A percentile compares a stretch with the other conserved stretches of the same genome.
phyloP scores from a whole-genome alignment of 169 alveolate genomes.

The Prorocentrum cordatum region DNA sequence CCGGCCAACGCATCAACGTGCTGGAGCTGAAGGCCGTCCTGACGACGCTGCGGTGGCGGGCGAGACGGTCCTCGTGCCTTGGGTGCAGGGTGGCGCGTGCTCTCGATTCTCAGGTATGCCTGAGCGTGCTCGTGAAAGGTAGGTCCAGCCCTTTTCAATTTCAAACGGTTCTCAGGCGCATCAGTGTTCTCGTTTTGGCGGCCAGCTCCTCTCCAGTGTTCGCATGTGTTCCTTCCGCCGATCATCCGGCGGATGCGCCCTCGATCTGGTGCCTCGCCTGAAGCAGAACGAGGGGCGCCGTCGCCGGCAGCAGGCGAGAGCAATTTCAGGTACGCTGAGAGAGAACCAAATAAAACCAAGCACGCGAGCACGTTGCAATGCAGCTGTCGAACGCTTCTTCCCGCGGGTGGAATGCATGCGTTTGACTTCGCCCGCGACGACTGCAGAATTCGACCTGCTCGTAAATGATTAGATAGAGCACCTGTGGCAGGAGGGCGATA shows the following conservation, averaged over 20 bases:
- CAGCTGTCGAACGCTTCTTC: neutral
- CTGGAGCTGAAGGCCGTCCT: neutral
- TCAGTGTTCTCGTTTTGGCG: neutral
- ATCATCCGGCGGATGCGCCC: neutral
- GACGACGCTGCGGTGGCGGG: neutral
- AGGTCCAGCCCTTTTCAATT: neutral
- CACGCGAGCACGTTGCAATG: neutral
- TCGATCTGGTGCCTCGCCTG: too few relatives aligned
- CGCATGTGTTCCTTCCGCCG: neutral
- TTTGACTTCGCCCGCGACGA: neutral
- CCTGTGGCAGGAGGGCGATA: neutral
- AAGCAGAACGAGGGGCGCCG: too few relatives aligned
- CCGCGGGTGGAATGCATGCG: neutral
- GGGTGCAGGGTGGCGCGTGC: neutral
- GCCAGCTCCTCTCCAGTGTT: neutral
- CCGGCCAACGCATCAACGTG: neutral
- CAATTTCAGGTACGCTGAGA: neutral
- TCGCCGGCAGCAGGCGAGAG: too few relatives aligned
- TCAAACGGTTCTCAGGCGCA: neutral
- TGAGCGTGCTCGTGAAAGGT: neutral
- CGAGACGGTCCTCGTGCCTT: neutral
- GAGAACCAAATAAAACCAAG: neutral
- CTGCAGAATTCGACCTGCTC: neutral
- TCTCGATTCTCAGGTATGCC: neutral
- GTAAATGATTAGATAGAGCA: neutral